Conservation (phyloP, 2,329 filamentous ascomycete genomes). For the Fusarium sp. region DNA sequence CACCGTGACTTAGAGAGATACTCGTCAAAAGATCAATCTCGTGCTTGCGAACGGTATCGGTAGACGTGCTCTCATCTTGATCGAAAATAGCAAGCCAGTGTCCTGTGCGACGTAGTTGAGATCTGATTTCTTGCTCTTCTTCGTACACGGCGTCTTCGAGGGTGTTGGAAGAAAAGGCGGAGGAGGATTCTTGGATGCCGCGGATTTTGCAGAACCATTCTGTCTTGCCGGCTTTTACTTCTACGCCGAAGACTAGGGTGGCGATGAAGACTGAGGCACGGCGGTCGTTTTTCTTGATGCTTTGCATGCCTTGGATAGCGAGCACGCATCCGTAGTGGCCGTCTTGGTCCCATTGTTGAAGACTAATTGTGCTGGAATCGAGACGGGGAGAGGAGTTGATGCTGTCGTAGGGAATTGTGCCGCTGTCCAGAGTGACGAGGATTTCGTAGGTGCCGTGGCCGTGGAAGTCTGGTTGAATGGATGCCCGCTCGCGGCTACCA, state of each 20-base stretch:
- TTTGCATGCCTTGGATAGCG: constrained; percentile 25
- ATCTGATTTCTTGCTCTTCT: constrained; percentile 12
- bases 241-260: constrained; percentile 6
- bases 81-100: constrained; percentile 18
- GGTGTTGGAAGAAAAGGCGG: not conserved
- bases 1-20: constrained; percentile 9
- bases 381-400: constrained; percentile 10
- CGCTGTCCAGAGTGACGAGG: constrained; percentile 15
- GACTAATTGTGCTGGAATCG: constrained; percentile 4
- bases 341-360: constrained; percentile 12
- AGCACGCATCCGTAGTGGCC: constrained; percentile 16
- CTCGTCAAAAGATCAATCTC: constrained; percentile 23
- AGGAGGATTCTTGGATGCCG: not conserved
- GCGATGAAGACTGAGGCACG: constrained; percentile 25
- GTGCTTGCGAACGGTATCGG: constrained; percentile 8
- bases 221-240: constrained; percentile 4
- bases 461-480: constrained; percentile 8
- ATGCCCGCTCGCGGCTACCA: constrained; percentile 11
- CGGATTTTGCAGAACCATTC: constrained; percentile 28
- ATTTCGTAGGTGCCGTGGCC: constrained; percentile 13
- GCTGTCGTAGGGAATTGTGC: constrained; percentile 11
- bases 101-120: not conserved
- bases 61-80: not conserved
- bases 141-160: constrained; percentile 13
- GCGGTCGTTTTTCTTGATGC: constrained; percentile 21